phyloP scores from a whole-genome alignment of 164 flowering plant genomes.

The Sedum album region DNA sequence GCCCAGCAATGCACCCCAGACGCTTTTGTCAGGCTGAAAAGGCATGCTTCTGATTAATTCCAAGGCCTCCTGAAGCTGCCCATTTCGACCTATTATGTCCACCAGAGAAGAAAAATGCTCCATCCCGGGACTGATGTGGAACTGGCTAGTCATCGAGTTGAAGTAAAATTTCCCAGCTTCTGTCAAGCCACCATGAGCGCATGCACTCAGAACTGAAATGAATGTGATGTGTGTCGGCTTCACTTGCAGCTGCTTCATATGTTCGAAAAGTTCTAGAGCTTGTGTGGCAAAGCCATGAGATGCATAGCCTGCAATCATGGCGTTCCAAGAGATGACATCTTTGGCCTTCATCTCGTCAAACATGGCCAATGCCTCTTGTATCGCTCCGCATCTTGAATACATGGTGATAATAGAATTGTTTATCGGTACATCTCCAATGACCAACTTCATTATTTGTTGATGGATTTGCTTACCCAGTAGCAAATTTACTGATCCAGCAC shows the following conservation, averaged over 20 bases:
- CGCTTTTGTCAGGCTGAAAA: constrained; percentile 52
- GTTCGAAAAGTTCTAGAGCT: constrained; percentile 17
- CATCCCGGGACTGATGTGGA: constrained; percentile 23
- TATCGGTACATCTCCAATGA: constrained; percentile 17
- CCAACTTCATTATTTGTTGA: constrained; percentile 18
- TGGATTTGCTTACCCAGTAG: constrained; percentile 19
- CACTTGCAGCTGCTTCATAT: constrained; percentile 15
- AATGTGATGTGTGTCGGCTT: constrained; percentile 20
- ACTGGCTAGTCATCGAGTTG: constrained; percentile 15
- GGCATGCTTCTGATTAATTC: constrained; percentile 48
- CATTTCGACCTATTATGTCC: constrained; percentile 23
- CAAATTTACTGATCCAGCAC: constrained; percentile 13
- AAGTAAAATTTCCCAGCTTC: constrained; percentile 9
- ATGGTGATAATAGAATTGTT: constrained; percentile 21
- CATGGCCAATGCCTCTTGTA: constrained; percentile 10
- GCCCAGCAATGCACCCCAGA: constrained; percentile 87
- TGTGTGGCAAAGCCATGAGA: constrained; percentile 19
- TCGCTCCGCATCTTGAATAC: constrained; percentile 25
- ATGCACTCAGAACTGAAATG: constrained; percentile 20
- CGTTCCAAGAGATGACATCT: constrained; percentile 13
- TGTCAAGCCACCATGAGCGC: constrained; percentile 14
- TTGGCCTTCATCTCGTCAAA: constrained; percentile 13
- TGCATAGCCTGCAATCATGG: constrained; percentile 17
- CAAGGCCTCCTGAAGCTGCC: constrained; percentile 22
- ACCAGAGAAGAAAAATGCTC: constrained; percentile 28